Base-by-base conservation (phyloP, 768 basidiomycete genomes). In the Russula dissimulans region DNA sequence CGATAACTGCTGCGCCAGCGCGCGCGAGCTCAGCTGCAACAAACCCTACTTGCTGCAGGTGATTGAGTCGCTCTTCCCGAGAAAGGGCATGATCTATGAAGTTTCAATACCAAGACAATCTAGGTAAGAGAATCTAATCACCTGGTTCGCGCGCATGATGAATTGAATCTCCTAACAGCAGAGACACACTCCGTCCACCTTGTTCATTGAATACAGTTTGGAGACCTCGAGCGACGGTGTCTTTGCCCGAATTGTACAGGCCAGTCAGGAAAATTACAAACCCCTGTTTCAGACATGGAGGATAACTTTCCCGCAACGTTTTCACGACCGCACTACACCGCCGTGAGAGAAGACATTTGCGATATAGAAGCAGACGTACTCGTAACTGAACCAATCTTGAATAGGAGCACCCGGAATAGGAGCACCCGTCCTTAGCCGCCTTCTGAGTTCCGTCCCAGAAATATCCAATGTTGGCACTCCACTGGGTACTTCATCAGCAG, bases 351-450 rank as follows among this genome's bases (percentile, higher is more conserved):
- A 17, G 17, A 26, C 34, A 47, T 36, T 4, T 9, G 14, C 34
- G 29, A 47, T 18, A 36, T n/a, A 15, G 29, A 17, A 39, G 17
- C 8, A 45, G 53, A 77, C 88, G 65, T 69, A 93, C 84, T 91
- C 90, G 71, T 99, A 99, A 67, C 91, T 95, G 79, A 99, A 98
- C 97, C 97, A 99, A 69, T 98, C 92, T 41, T n/a, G n/a, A n/a
- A n/a, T n/a, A n/a, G n/a, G n/a, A n/a, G n/a, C n/a, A n/a, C n/a
- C n/a, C n/a, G 97, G 97, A 70, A 99, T 99, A 22, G 89, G 77
- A 39, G 91, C 90, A 18, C 97, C 95, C 0, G 90, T 92, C 74
- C 83, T 86, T 53, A 99, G 77, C 41, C 95, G 85, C 66, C 80
- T 84, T 57, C 97, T 81, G 48, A 99, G 81, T 74, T 99, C 97